phyloP scores from a whole-genome alignment of 176 grass and related monocot genomes.

The Luzula sylvatica region DNA sequence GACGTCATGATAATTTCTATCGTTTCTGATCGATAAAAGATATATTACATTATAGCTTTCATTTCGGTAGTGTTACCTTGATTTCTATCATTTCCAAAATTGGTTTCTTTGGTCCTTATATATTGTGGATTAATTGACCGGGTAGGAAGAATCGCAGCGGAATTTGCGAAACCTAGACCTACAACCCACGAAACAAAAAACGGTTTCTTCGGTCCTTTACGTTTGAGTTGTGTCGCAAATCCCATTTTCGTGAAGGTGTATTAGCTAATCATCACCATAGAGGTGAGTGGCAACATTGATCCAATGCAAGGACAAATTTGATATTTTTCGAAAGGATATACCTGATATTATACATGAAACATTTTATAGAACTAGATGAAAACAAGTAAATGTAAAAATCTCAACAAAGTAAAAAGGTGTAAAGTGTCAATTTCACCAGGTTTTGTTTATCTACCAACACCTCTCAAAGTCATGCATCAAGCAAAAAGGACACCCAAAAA shows the following conservation, averaged over 20 bases:
- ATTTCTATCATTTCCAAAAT: not conserved
- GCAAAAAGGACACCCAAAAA: not conserved
- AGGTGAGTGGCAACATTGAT: conserved; percentile 59
- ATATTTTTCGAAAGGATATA: no score
- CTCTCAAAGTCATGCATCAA: conserved; percentile 33
- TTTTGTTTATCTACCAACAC: conserved; percentile 42
- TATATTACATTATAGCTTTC: not conserved
- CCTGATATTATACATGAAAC: no score
- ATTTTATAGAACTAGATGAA: no score
- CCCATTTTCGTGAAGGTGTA: conserved; percentile 47
- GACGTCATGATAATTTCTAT: not conserved
- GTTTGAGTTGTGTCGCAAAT: conserved; percentile 42
- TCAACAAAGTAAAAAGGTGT: not conserved
- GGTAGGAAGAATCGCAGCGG: conserved; percentile 49
- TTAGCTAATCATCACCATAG: conserved; percentile 2
- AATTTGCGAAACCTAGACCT: conserved; percentile 48
- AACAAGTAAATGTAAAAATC: not conserved
- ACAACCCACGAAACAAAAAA: conserved; percentile 27
- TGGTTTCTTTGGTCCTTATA: not conserved
- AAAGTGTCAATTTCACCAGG: conserved; percentile 12
- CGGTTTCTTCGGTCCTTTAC: conserved; percentile 52
- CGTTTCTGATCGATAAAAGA: not conserved
- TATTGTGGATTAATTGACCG: conserved; percentile 8
- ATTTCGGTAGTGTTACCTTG: not conserved
- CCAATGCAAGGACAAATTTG: no score